Base-by-base conservation (phyloP, 2,329 filamentous ascomycete species). In the Fusarium solani-melongenae region DNA sequence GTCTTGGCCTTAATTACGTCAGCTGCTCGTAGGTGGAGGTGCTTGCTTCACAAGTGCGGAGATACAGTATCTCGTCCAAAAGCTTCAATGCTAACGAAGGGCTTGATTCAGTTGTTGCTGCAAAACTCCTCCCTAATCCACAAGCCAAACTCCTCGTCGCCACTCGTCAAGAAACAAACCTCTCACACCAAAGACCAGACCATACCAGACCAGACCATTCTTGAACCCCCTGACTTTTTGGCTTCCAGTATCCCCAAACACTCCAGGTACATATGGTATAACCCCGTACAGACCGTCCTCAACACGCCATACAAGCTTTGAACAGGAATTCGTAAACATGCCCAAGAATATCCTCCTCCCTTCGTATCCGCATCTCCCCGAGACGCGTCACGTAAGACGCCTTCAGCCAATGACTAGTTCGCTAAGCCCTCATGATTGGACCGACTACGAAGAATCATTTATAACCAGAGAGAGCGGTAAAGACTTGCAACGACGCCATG, bases 131-230 rank as follows among this genome's bases (percentile, higher is more conserved):
- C 62, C 68, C 65, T 67, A 67, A 71, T 64, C 68, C 66, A 36
- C 57, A 58, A 58, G 61, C 63, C 76, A 69, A 77, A 77, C 75
- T 76, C 75, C 75, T 56, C 63, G 71, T 75, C 74, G 67, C 75
- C 71, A 63, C 61, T 51, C 67, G 51, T 73, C 69, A 66, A 67
- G 53, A 72, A 76, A 69, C 46, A 51, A 51, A 27, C 46, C 41
- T 46, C 64, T 57, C 64, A 63, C 63, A 55, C 55, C 61, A 51
- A 73, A 68, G 67, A 53, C 67, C 68, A 66, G 41, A 68, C 38
- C 44, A 46, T 15, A 27, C 20, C 44, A 49, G 24, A 49, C 67
- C 20, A 46, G 41, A 46, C 41, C 41, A 73, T 73, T 74, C 67
- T 74, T 71, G 27, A 51, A 71, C 57, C 71, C 63, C 71, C 39